Conservation (phyloP, 2,329 filamentous ascomycete species). For the Aspergillus hortae region DNA sequence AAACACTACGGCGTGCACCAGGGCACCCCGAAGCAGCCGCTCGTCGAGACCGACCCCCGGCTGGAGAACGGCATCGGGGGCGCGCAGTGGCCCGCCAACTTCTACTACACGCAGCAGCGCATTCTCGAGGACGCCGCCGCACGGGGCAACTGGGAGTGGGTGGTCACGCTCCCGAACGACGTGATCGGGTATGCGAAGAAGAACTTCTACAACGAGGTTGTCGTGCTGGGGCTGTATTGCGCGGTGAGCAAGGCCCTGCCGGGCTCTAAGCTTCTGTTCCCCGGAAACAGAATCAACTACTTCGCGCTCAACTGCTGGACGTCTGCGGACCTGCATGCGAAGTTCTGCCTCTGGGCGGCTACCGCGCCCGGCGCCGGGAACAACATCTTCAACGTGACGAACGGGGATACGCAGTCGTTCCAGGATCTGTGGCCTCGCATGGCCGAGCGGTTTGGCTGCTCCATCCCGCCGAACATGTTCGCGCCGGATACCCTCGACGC, state of each 20-base stretch:
- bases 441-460: slow-evolving; percentile 32
- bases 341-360: slow-evolving; percentile 37
- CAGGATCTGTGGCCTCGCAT: slow-evolving; percentile 42
- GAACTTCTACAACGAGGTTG: slow-evolving; percentile 43
- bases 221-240: slow-evolving; percentile 41
- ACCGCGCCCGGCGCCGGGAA: slow-evolving; percentile 28
- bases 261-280: slow-evolving; percentile 30
- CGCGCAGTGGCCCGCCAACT: slow-evolving; percentile 43
- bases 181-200: slow-evolving; percentile 43
- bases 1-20: slow-evolving; percentile 56
- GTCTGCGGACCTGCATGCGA: slow-evolving; percentile 31
- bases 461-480: slow-evolving; percentile 28
- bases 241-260: slow-evolving; percentile 27
- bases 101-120: slow-evolving; percentile 51
- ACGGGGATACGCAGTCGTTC: slow-evolving; percentile 38
- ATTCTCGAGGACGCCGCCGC: slow-evolving; percentile 36
- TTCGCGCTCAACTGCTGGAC: slow-evolving; percentile 33
- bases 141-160: slow-evolving; percentile 36
- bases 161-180: slow-evolving; percentile 45
- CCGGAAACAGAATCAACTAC: slow-evolving; percentile 31
- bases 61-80: slow-evolving; percentile 27
- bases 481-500: slow-evolving; percentile 5
- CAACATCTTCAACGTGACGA: slow-evolving; percentile 42
- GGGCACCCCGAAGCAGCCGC: slow-evolving; percentile 46
- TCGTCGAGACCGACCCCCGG: slow-evolving; percentile 47